Evolutionary conservation across 495 filamentous ascomycete genomes (phyloP), one percentile per base, ranked within the genome.

Genomic region (Hyaloscypha bicolor): DNA sequence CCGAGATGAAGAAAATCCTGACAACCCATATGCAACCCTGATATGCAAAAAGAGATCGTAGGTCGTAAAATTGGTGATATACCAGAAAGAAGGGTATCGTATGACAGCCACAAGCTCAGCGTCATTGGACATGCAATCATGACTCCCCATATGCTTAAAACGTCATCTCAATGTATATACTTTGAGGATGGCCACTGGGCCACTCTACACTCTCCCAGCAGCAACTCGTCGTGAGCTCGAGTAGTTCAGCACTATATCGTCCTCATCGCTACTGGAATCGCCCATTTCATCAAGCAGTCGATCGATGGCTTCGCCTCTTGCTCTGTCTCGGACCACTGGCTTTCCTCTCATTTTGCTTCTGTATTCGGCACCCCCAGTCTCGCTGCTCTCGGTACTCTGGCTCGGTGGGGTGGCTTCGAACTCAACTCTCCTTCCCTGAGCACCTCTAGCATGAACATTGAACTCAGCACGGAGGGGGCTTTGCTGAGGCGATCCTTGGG

Each of bases 231-330:
- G 64, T 8, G 67, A 68, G 58, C 62, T 68, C 8, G 52, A 42
- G 55, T 67, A 69, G 51, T 65, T 68, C 53, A 73, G 16, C n/a
- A 65, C 52, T 19, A 64, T 30, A n/a, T 70, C 65, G 58, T 81
- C 73, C 11, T 74, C 70, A 60, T 71, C 70, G 52, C 71, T 70
- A 58, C 64, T 75, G 14, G 66, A 65, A 22, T 71, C 75, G 30
- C 60, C 78, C 80, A 85, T 84, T 62, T 83, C 80, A 60, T 86
- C 82, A 21, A 86, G 65, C 39, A 86, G 75, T 14, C 80, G 79
- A 71, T 86, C 83, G 45, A 86, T 84, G 53, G 83, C 82, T 61
- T 83, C 82, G 1, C 78, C 37, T 55, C 52, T 62, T 32, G 35
- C 37, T 48, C 30, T 37, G 33, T 35, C 45, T 55, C 42, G 59